A percentile compares a stretch with the other conserved stretches of the same genome.
Conservation (phyloP, 768 basidiomycete species). For the Dentipellis sp. region DNA sequence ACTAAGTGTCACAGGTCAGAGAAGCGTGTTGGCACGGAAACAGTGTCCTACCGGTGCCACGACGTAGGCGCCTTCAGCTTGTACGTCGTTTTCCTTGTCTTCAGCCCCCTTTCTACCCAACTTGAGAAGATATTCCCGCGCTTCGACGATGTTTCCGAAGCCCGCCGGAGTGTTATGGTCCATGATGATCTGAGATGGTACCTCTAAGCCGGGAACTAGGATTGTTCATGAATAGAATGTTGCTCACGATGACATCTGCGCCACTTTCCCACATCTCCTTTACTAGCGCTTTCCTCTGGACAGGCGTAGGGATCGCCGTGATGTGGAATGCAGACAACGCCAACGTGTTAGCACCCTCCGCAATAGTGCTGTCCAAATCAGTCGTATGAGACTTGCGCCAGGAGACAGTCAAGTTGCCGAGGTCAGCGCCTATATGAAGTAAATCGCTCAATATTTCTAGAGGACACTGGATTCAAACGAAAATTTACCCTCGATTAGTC, state of each 20-base stretch:
- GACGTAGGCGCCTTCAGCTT: constrained; percentile 62
- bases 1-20: constrained; percentile 34
- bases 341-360: constrained; percentile 42
- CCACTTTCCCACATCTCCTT: constrained; percentile 91
- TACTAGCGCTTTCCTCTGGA: constrained; percentile 56
- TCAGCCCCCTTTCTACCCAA: constrained; percentile 53
- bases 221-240: neutral
- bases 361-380: constrained; percentile 26
- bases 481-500: constrained; percentile 45
- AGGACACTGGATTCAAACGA: too few species aligned
- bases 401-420: constrained; percentile 33
- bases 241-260: constrained; percentile 66
- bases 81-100: constrained; percentile 28
- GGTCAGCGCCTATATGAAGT: constrained; percentile 32
- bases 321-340: constrained; percentile 84
- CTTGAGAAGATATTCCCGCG: constrained; percentile 62
- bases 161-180: constrained; percentile 74
- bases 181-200: constrained; percentile 55
- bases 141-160: constrained; percentile 71
- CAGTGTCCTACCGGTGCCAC: constrained; percentile 66
- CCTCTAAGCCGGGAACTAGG: neutral
- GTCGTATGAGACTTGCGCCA: constrained; percentile 51
- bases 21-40: neutral
- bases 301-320: constrained; percentile 54
- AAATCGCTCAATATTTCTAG: neutral